Evolutionary conservation across 108 stramenopile genomes (phyloP).

Genomic region (Nitzschia putrida): DNA sequence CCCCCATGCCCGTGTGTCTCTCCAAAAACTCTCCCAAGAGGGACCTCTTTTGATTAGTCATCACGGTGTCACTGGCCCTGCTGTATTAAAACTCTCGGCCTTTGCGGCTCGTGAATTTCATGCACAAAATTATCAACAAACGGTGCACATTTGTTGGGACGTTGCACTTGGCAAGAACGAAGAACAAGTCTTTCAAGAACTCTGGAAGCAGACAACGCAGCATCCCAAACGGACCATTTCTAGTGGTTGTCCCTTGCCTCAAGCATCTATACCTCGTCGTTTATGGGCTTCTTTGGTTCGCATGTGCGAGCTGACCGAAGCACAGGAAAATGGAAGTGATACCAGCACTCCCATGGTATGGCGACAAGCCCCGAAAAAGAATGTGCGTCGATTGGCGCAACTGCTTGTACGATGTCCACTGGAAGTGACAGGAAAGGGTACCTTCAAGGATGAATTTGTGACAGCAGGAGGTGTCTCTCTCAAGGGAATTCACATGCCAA

Average conservation of each 20-base stretch:
- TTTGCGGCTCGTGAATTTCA: conserved; percentile 87
- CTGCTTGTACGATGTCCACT: conserved; percentile 58
- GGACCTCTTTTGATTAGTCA: conserved; percentile 93
- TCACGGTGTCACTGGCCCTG: conserved; percentile 91
- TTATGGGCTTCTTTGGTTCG: conserved; percentile 71
- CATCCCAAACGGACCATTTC: conserved; percentile 57
- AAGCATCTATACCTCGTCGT: conserved; percentile 66
- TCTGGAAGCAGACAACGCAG: conserved; percentile 34
- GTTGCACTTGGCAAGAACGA: conserved; percentile 32
- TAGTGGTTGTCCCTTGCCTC: conserved; percentile 58
- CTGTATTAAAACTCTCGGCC: conserved; percentile 87
- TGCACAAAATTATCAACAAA: conserved; percentile 63
- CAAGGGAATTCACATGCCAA: conserved; percentile 78
- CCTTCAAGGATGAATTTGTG: conserved; percentile 94
- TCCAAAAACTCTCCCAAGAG: conserved; percentile 51
- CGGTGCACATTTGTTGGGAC: conserved; percentile 66
- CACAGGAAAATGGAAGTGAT: conserved; percentile 45
- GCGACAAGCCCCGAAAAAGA: conserved; percentile 71
- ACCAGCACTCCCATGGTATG: conserved; percentile 37
- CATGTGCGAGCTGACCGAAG: too few relatives aligned
- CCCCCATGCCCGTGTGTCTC: conserved; percentile 53
- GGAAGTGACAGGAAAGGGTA: conserved; percentile 71
- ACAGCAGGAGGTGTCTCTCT: conserved; percentile 86
- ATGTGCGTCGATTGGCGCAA: conserved; percentile 55
- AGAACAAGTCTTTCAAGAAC: conserved; percentile 48